A percentile compares a stretch with the other conserved stretches of the same genome.
Evolutionary conservation across 2,329 filamentous ascomycete species (phyloP).

Genomic region (Alternaria triticina): DNA sequence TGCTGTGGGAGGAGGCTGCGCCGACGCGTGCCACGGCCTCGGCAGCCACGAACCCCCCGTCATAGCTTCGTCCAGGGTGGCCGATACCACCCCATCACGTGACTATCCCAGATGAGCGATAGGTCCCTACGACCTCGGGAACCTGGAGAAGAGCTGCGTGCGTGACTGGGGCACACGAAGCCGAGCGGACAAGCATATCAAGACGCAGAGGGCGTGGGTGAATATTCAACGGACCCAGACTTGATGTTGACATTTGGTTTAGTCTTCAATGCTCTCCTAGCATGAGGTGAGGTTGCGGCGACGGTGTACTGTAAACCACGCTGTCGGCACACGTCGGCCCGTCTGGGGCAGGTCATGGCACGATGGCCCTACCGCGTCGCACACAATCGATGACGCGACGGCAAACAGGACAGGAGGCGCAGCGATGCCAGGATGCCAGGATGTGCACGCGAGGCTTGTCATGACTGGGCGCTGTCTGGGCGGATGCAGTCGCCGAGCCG

Average conservation of each 20-base stretch:
- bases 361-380: background rate
- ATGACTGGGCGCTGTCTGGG: slow-evolving; percentile 12
- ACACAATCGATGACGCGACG: slow-evolving; percentile 14
- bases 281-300: background rate
- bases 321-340: slow-evolving; percentile 3
- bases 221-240: background rate
- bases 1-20: slow-evolving; percentile 1
- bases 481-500: slow-evolving; percentile 4
- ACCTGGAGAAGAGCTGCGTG: background rate
- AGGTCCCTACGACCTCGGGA: background rate
- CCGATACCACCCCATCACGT: background rate
- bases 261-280: background rate
- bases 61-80: slow-evolving; percentile 23
- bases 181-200: background rate
- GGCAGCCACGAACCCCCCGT: slow-evolving; percentile 16
- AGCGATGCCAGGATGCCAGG: slow-evolving; percentile 1
- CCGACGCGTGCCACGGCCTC: slow-evolving; percentile 17
- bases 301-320: background rate
- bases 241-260: background rate
- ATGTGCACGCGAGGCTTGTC: slow-evolving; percentile 14
- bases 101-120: background rate
- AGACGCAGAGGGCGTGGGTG: background rate
- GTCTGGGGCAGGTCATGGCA: slow-evolving; percentile 1
- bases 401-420: background rate
- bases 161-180: background rate